These are phyloP conservation scores for Rubia balearica DNA, from an alignment of 305 asterid genomes.

Conservation along the genomic window DNA sequence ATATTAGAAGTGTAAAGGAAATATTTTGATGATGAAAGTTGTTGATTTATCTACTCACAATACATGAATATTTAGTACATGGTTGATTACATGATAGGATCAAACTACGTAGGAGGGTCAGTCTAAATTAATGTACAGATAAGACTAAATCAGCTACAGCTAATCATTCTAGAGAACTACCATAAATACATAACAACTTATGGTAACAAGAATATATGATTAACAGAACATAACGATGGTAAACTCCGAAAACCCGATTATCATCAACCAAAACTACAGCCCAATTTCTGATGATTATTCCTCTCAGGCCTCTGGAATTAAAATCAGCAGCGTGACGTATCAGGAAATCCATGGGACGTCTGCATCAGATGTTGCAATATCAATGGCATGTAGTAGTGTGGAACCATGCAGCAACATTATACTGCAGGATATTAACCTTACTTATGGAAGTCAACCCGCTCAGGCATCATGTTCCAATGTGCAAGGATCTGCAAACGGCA, in stretches of 20 bases:
- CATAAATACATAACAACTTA: too few relatives aligned
- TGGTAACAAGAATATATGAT: too few relatives aligned
- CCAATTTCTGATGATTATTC: neutral
- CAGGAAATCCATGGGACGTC: slow-evolving; percentile 12
- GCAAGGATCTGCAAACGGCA: neutral
- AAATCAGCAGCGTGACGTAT: slow-evolving; percentile 9
- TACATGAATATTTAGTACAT: too few relatives aligned
- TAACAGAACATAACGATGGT: slow-evolving; percentile 5
- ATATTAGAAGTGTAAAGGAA: too few relatives aligned
- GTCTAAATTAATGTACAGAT: too few relatives aligned
- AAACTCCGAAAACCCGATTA: slow-evolving; percentile 13
- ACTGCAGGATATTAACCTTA: slow-evolving; percentile 11
- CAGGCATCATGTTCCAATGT: slow-evolving; percentile 14
- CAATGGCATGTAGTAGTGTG: slow-evolving; percentile 2
- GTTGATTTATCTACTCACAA: too few relatives aligned
- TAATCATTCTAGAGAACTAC: too few relatives aligned
- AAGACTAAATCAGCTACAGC: too few relatives aligned
- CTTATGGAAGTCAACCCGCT: neutral
- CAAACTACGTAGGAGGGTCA: too few relatives aligned
- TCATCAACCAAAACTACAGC: slow-evolving; percentile 21
- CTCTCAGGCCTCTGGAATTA: neutral
- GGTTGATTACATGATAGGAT: too few relatives aligned
- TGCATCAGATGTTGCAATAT: too few relatives aligned
- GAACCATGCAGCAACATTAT: slow-evolving; percentile 11
- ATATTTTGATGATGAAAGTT: too few relatives aligned